Evolutionary conservation across 23 red algal species (phyloP).

Genomic region (Agarophyton chilense): DNA sequence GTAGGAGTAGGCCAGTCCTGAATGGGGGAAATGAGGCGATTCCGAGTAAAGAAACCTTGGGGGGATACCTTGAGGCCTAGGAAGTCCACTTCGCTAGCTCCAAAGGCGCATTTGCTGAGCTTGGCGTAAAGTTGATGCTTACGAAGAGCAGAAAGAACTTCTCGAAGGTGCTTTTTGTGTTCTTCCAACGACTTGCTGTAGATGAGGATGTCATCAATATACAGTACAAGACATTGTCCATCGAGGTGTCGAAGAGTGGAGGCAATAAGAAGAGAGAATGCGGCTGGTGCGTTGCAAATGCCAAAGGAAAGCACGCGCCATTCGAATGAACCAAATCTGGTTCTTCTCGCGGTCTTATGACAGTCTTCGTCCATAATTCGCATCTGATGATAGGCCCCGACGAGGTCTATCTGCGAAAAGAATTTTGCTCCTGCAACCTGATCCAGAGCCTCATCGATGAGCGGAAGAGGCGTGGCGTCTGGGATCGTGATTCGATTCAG

Average conservation of each 20-base stretch:
- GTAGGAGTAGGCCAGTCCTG: neutral
- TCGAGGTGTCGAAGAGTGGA: neutral
- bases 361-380: neutral
- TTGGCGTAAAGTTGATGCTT: neutral
- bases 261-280: neutral
- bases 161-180: conserved; percentile 11
- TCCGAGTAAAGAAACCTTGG: neutral
- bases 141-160: neutral
- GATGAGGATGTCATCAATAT: conserved; percentile 29
- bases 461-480: neutral
- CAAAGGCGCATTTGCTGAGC: conserved; percentile 7
- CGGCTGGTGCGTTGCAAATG: neutral
- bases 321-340: conserved; percentile 32
- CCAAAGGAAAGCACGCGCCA: conserved; percentile 35
- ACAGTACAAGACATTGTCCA: conserved; percentile 17
- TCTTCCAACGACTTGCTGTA: conserved; percentile 31
- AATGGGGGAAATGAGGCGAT: neutral
- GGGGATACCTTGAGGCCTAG: neutral
- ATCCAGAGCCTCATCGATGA: conserved; percentile 32
- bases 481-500: conserved; percentile 31
- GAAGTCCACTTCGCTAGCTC: neutral
- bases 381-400: conserved; percentile 27
- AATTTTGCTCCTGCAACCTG: neutral
- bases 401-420: conserved; percentile 16
- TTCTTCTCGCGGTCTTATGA: conserved; percentile 12